Percentiles rank a stretch among this genome's conserved stretches.
These are phyloP conservation scores for Candolleomyces eurysporus DNA, from an alignment of 768 basidiomycete species.

Conservation along the genomic window DNA sequence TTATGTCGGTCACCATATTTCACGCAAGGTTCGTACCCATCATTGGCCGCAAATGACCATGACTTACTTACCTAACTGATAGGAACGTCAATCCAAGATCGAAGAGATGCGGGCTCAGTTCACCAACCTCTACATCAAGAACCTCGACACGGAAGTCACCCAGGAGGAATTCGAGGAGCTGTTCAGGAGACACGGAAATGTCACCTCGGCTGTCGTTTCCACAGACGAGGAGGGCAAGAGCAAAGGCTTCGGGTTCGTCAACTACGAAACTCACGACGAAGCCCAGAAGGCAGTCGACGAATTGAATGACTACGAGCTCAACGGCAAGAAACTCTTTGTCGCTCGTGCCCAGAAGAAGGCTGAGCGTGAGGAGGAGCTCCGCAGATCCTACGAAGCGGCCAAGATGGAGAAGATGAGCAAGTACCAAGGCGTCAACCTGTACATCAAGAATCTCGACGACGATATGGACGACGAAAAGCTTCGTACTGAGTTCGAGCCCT, in stretches of 20 bases:
- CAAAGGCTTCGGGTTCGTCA: constrained; percentile 99
- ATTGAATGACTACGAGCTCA: constrained; percentile 81
- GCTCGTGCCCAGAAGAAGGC: constrained; percentile 97
- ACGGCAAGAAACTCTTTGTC: constrained; percentile 91
- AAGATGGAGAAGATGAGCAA: constrained; percentile 98
- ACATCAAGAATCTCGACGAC: constrained; percentile 99
- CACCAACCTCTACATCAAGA: constrained; percentile 99
- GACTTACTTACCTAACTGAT: background rate
- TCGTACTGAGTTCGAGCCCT: constrained; percentile 93
- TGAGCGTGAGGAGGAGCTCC: constrained; percentile 96
- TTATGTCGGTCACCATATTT: constrained; percentile 95
- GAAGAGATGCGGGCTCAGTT: constrained; percentile 97
- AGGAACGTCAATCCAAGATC: constrained; percentile 97
- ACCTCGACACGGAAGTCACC: constrained; percentile 80
- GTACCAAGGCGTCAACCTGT: constrained; percentile 98
- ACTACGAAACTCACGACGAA: constrained; percentile 90
- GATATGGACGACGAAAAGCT: constrained; percentile 98
- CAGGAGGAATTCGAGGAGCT: constrained; percentile 85
- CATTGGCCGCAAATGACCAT: background rate
- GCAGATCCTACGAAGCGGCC: constrained; percentile 89
- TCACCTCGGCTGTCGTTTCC: constrained; percentile 88
- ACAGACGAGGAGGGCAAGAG: constrained; percentile 86
- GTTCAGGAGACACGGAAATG: constrained; percentile 72
- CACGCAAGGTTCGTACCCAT: constrained; percentile 70
- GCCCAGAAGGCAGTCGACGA: constrained; percentile 87